These are phyloP conservation scores for Fusarium torulosum DNA, from an alignment of 2,329 filamentous ascomycete genomes.

Conservation along the genomic window DNA sequence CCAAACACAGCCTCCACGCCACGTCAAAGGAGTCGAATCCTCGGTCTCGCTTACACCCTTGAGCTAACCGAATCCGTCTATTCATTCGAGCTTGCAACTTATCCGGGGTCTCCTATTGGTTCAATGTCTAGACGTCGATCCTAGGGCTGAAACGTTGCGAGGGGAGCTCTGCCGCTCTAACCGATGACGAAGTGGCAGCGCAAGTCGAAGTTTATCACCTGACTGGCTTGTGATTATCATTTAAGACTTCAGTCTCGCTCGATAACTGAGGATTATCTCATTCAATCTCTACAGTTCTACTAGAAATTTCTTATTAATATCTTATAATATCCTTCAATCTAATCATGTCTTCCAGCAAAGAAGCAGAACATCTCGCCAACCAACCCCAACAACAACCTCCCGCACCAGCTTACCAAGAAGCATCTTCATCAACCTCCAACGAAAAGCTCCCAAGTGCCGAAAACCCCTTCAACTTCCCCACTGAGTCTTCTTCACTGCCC, in stretches of 20 bases:
- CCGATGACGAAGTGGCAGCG: constrained; percentile 36
- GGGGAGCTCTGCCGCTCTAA: constrained; percentile 20
- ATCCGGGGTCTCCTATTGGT: constrained; percentile 13
- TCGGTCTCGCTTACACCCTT: constrained; percentile 15
- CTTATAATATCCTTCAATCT: background rate
- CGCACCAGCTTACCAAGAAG: constrained; percentile 25
- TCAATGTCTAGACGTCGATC: background rate
- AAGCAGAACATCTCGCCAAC: constrained; percentile 29
- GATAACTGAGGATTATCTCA: background rate
- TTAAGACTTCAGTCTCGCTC: constrained; percentile 15
- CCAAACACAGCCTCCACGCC: constrained; percentile 8
- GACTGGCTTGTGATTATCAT: background rate
- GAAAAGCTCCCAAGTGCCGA: constrained; percentile 49
- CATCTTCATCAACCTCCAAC: background rate
- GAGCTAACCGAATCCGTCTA: constrained; percentile 6
- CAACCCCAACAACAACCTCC: constrained; percentile 1
- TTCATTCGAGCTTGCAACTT: constrained; percentile 11
- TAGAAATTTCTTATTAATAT: rapidly evolving
- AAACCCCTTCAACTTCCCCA: constrained; percentile 58
- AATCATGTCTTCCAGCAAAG: constrained; percentile 31
- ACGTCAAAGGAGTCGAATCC: background rate
- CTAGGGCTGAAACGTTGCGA: constrained; percentile 27
- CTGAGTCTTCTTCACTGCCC: constrained; percentile 47
- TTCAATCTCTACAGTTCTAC: background rate
- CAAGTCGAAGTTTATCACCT: background rate